Evolutionary conservation across 345 rosid species (phyloP).

Genomic region (Moringa oleifera): DNA sequence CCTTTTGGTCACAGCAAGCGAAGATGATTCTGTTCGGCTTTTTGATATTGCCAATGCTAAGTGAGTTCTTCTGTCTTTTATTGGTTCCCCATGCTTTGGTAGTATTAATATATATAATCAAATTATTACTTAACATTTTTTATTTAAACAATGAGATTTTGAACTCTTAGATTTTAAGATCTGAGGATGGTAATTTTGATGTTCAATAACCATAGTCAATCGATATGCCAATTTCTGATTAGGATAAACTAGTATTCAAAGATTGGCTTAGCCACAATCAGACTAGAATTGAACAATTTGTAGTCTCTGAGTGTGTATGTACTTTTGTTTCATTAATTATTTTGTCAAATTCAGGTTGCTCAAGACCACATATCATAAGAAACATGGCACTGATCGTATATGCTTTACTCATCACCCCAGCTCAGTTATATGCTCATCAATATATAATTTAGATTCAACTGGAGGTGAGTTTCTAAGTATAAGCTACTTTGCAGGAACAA

Average conservation of each 20-base stretch:
- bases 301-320: no score
- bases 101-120: not conserved
- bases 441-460: constrained; percentile 58
- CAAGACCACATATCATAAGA: constrained; percentile 92
- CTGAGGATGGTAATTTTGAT: no score
- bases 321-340: not conserved
- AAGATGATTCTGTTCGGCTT: constrained; percentile 91
- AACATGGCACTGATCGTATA: constrained; percentile 86
- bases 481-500: not conserved
- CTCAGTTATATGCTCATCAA: constrained; percentile 90
- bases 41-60: constrained; percentile 87
- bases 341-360: constrained; percentile 54
- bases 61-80: constrained; percentile 35
- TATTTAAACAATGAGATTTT: not conserved
- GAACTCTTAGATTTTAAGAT: not conserved
- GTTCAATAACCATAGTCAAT: no score
- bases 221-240: no score
- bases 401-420: constrained; percentile 97
- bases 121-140: no score
- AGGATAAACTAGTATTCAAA: no score
- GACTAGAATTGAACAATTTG: no score
- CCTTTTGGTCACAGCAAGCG: constrained; percentile 82
- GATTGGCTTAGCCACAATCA: no score
- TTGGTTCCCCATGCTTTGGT: no score
- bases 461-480: constrained; percentile 51